Percentiles rank a stretch among this genome's conserved stretches.
Evolutionary conservation across 2,329 filamentous ascomycete species (phyloP).

Genomic region (Arachnomyces sp.): DNA sequence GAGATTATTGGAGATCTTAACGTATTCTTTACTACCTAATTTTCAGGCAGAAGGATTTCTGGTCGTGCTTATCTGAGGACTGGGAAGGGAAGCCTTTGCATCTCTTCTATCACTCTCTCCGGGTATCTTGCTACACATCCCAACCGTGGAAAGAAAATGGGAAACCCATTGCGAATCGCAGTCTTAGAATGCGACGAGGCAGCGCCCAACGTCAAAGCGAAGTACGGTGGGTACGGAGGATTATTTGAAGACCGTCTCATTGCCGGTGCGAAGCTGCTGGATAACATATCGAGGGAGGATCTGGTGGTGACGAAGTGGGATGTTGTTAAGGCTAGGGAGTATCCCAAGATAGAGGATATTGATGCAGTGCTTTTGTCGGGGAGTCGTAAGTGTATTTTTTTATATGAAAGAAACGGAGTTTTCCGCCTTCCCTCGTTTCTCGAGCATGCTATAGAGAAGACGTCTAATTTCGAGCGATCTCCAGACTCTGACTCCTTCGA

Average conservation of each 20-base stretch:
- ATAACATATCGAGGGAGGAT: slow-evolving; percentile 23
- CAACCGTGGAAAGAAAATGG: too few relatives aligned
- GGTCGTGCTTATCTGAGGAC: too few relatives aligned
- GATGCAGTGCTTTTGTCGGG: slow-evolving; percentile 24
- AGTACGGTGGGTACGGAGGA: slow-evolving; percentile 65
- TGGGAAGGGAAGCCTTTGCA: too few relatives aligned
- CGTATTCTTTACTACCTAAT: too few relatives aligned
- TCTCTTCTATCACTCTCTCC: too few relatives aligned
- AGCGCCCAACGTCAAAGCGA: slow-evolving; percentile 53
- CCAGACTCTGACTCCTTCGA: slow-evolving; percentile 35
- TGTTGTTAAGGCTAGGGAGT: slow-evolving; percentile 18
- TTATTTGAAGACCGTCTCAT: slow-evolving; percentile 58
- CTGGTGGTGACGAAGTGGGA: slow-evolving; percentile 13
- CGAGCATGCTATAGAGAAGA: neutral
- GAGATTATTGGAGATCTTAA: too few relatives aligned
- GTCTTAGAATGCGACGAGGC: slow-evolving; percentile 84
- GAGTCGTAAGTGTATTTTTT: slow-evolving; percentile 20
- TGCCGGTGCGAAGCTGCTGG: slow-evolving; percentile 44
- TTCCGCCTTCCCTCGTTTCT: too few relatives aligned
- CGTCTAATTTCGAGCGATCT: neutral
- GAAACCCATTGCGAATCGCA: slow-evolving; percentile 62
- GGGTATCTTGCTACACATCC: too few relatives aligned
- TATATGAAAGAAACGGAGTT: neutral
- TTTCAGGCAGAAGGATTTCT: too few relatives aligned
- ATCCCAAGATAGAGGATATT: slow-evolving; percentile 16